phyloP scores from a whole-genome alignment of 305 asterid species.

The Solanum chacoense region DNA sequence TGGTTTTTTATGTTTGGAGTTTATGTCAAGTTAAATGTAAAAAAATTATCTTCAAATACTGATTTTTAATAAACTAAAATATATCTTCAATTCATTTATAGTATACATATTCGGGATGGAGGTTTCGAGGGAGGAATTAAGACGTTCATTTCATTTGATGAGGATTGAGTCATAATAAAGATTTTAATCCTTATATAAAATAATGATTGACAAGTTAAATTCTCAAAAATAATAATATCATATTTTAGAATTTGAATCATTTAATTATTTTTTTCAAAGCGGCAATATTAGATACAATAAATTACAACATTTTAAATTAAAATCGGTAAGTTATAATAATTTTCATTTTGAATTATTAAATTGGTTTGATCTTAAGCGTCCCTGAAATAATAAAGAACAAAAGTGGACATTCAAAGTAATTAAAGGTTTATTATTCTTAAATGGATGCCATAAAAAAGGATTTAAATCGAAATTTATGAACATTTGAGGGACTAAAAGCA shows the following conservation, averaged over 20 bases:
- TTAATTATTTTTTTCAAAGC: too few species aligned
- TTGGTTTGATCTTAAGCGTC: neutral
- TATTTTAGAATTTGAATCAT: too few species aligned
- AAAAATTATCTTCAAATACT: too few species aligned
- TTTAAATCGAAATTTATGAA: neutral
- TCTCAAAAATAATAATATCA: too few species aligned
- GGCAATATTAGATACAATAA: neutral
- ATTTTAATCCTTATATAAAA: too few species aligned
- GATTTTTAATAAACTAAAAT: too few species aligned
- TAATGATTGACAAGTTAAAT: neutral
- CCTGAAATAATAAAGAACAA: neutral
- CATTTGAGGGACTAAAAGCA: neutral
- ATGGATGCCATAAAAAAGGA: neutral
- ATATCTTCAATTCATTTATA: too few species aligned
- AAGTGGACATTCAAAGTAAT: neutral
- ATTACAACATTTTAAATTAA: too few species aligned
- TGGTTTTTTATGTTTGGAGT: neutral
- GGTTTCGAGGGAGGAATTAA: neutral
- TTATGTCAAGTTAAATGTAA: too few species aligned
- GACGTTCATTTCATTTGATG: neutral
- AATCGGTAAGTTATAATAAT: neutral
- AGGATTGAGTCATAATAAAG: neutral
- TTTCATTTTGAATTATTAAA: neutral
- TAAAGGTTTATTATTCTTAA: neutral
- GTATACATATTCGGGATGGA: too few species aligned